Percentiles rank a stretch among this genome's conserved stretches.
Evolutionary conservation across 176 grass and related monocot genomes (phyloP).

Genomic region (Zoysia pacifica): DNA sequence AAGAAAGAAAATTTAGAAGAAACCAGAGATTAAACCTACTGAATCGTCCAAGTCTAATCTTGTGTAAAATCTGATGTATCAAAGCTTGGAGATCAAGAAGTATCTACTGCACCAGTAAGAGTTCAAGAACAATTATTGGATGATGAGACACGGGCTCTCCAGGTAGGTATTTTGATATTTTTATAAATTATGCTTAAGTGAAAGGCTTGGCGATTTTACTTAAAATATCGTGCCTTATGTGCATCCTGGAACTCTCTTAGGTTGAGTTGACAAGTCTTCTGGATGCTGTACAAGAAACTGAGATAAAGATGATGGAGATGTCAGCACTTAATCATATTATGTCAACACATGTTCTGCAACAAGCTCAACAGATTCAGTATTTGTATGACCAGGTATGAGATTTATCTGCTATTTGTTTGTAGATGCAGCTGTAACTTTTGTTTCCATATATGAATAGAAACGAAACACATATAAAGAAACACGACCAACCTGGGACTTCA

Average conservation of each 20-base stretch:
- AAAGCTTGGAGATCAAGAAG: conserved; percentile 54
- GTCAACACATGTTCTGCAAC: conserved; percentile 93
- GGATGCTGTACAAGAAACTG: conserved; percentile 87
- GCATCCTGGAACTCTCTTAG: conserved; percentile 42
- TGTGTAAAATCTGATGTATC: conserved; percentile 54
- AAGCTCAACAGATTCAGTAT: conserved; percentile 89
- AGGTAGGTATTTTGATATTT: conserved; percentile 46
- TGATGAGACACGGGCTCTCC: conserved; percentile 79
- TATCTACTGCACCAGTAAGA: conserved; percentile 56
- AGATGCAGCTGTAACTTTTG: not conserved
- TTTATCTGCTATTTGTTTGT: not conserved
- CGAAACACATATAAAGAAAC: not conserved
- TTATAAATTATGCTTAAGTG: conserved; percentile 10
- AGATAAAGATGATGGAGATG: conserved; percentile 99
- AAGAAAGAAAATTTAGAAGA: conserved; percentile 78
- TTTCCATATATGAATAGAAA: not conserved
- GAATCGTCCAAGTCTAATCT: conserved; percentile 48
- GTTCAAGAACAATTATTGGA: conserved; percentile 90
- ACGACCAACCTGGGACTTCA: not conserved
- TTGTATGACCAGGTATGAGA: conserved; percentile 79
- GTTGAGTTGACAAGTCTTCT: conserved; percentile 78
- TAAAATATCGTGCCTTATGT: conserved; percentile 10
- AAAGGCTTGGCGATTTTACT: not conserved
- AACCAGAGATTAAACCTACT: conserved; percentile 52
- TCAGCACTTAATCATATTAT: conserved; percentile 92